Conservation (phyloP, 164 flowering plant species). For the Aristolochia californica region DNA sequence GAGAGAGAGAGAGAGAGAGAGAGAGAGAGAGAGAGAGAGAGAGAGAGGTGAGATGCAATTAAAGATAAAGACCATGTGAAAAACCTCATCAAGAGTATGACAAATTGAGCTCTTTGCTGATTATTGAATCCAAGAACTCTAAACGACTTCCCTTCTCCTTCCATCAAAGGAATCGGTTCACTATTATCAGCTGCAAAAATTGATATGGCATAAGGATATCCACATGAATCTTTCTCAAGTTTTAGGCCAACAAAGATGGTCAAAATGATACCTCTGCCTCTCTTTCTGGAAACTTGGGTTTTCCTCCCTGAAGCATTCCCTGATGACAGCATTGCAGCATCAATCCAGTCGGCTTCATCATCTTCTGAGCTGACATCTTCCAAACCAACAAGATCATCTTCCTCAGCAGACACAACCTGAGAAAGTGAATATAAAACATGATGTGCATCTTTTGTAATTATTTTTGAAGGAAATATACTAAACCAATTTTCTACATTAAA, state of each 20-base stretch:
- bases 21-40: not conserved
- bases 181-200: constrained; percentile 33
- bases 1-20: not conserved
- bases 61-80: not conserved
- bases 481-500: not conserved
- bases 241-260: not conserved
- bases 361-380: constrained; percentile 94
- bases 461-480: not conserved
- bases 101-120: constrained; percentile 82
- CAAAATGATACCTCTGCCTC: constrained; percentile 41
- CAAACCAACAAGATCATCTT: constrained; percentile 92
- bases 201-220: not conserved
- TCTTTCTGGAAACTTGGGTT: constrained; percentile 39
- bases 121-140: constrained; percentile 88
- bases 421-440: constrained; percentile 1
- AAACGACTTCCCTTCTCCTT: constrained; percentile 91
- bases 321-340: constrained; percentile 37
- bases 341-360: constrained; percentile 82
- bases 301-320: constrained; percentile 40
- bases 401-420: constrained; percentile 95
- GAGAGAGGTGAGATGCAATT: not conserved
- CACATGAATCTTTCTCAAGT: not conserved
- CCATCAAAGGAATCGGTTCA: constrained; percentile 82
- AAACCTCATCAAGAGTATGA: constrained; percentile 91
- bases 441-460: not conserved